phyloP scores from a whole-genome alignment of 2,329 filamentous ascomycete species.

The Myriosclerotinia duriaeana region DNA sequence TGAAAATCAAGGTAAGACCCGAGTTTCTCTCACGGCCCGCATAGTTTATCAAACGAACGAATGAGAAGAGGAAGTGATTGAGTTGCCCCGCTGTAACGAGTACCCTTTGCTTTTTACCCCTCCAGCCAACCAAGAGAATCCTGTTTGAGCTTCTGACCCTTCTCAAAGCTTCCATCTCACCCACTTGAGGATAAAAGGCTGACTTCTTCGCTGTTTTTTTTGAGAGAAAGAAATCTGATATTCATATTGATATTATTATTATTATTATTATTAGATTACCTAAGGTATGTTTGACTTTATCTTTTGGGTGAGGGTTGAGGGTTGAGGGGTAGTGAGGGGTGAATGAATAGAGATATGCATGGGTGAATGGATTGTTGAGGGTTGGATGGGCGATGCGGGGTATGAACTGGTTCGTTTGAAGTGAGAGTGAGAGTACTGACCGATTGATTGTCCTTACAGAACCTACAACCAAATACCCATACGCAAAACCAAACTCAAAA shows the following conservation, averaged over 20 bases:
- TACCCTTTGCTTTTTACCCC: too few relatives aligned
- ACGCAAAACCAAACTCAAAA: not conserved
- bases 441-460: slow-evolving; percentile 1
- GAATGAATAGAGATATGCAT: not conserved
- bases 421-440: slow-evolving; percentile 3
- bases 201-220: not conserved
- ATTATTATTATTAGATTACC: not conserved
- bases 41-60: not conserved
- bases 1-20: slow-evolving; percentile 3
- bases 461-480: slow-evolving; percentile 6
- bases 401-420: not conserved
- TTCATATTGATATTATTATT: not conserved
- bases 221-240: too few relatives aligned
- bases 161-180: too few relatives aligned
- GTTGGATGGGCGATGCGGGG: not conserved
- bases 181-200: not conserved
- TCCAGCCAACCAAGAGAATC: too few relatives aligned
- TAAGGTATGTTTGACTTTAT: slow-evolving; percentile 5
- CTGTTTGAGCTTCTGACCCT: too few relatives aligned
- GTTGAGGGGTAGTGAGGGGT: not conserved
- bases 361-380: slow-evolving; percentile 12
- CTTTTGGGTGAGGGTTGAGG: too few relatives aligned
- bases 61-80: not conserved
- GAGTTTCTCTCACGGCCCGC: not conserved
- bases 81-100: not conserved